phyloP scores from a whole-genome alignment of 108 stramenopile species.

The Nitzschia putrida region DNA sequence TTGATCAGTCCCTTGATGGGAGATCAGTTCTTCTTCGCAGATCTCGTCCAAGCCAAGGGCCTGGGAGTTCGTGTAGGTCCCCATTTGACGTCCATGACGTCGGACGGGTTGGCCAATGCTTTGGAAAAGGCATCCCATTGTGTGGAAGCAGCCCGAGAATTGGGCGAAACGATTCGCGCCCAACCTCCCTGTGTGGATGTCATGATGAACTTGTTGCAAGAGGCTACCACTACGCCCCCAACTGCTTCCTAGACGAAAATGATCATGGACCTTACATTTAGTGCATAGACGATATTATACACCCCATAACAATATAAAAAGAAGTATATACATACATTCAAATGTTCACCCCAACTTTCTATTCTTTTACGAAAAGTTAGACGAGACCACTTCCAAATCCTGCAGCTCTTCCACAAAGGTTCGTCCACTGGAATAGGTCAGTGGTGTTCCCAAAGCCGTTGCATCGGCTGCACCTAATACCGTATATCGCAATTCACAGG shows the following conservation, averaged over 20 bases:
- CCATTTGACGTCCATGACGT: not conserved
- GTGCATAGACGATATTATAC: too few species aligned
- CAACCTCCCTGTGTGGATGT: constrained; percentile 5
- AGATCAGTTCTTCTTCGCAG: constrained; percentile 38
- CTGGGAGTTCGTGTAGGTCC: constrained; percentile 7
- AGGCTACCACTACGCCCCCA: not conserved
- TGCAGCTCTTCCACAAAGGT: constrained; percentile 85
- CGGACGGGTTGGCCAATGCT: constrained; percentile 7
- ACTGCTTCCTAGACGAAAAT: too few species aligned
- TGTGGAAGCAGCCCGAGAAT: not conserved
- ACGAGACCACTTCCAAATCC: constrained; percentile 76
- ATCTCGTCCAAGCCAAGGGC: constrained; percentile 2
- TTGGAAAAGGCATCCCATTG: constrained; percentile 10
- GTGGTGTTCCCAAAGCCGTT: constrained; percentile 51
- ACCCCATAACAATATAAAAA: too few species aligned
- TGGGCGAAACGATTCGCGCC: constrained; percentile 2
- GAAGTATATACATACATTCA: too few species aligned
- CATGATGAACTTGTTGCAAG: constrained; percentile 11
- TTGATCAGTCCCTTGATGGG: constrained; percentile 30
- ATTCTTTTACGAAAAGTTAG: constrained; percentile 54
- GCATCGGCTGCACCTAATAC: constrained; percentile 64
- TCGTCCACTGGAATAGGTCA: constrained; percentile 58
- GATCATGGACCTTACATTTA: too few species aligned
- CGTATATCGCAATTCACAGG: constrained; percentile 85
- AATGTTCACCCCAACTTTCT: too few species aligned